Evolutionary conservation across 495 filamentous ascomycete species (phyloP), one percentile per base, ranked within the genome.

Genomic region (Penicillium lagena): DNA sequence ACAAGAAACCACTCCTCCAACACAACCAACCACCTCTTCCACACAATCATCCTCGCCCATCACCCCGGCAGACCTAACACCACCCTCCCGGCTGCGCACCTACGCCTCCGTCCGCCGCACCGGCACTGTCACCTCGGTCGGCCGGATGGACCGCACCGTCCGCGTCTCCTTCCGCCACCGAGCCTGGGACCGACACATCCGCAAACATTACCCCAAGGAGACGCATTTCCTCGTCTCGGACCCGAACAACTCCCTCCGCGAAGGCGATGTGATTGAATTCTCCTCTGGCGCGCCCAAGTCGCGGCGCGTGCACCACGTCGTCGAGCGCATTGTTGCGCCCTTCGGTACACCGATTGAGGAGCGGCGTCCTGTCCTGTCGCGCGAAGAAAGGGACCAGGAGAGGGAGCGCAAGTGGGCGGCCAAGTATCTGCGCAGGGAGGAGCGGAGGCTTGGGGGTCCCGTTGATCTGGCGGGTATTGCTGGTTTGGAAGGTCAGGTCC

Each of bases 181-280:
- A 9, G 17, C 42, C 39, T 72, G 60, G 63, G 68, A 74, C 50
- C 44, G 49, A 17, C 55, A 60, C 39, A 56, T 74, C 35, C 62
- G 61, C 38, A 74, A 74, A 54, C 55, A 45, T 40, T 74, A 69
- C 58, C 63, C 59, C 9, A 60, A 69, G 50, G 58, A 59, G 34
- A 64, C 61, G 28, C 56, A 51, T 12, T 66, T 58, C 63, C 74
- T 90, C 30, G 87, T 90, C 12, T 78, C 86, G 59, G 88, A 94
- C 69, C 88, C 87, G 7, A 65, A 61, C 57, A 78, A 83, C 69
- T 89, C 85, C 11, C 70, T 89, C 39, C 78, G 82, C 43, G 69
- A 75, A 38, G 88, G 88, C 56, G 88, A 94, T 63, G 78, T 91
- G 11, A 80, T 94, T n/a, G 78, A 82, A 60, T 86, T 93, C 58